Conservation (phyloP, 2,329 filamentous ascomycete genomes). For the Xylariaceae sp. region DNA sequence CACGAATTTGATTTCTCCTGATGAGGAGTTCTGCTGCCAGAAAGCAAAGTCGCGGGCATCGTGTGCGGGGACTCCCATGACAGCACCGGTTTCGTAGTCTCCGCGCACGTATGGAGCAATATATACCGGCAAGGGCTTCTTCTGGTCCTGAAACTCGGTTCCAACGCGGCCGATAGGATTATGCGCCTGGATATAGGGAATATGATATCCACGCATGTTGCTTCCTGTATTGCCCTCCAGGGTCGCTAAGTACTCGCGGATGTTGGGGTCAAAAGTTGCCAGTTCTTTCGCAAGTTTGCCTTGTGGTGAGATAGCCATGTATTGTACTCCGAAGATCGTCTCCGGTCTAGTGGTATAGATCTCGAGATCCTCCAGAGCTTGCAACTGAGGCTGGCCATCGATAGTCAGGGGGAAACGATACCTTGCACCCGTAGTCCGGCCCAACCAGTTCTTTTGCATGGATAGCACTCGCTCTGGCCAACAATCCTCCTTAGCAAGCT, state of each 20-base stretch:
- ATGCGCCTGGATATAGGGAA: constrained; percentile 56
- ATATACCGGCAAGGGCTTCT: constrained; percentile 64
- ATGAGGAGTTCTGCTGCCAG: constrained; percentile 64
- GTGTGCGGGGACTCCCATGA: constrained; percentile 89
- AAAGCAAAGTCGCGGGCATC: constrained; percentile 74
- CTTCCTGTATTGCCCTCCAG: constrained; percentile 51
- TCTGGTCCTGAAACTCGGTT: constrained; percentile 44
- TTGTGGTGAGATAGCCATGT: constrained; percentile 68
- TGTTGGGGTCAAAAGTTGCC: constrained; percentile 53
- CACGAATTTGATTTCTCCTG: constrained; percentile 58
- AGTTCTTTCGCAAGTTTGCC: constrained; percentile 63
- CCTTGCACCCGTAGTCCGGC: constrained; percentile 67
- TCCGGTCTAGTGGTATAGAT: constrained; percentile 83
- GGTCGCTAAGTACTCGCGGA: constrained; percentile 64
- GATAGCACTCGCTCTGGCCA: constrained; percentile 81
- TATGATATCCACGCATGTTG: constrained; percentile 61
- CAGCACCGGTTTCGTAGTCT: constrained; percentile 79
- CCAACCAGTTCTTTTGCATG: constrained; percentile 87
- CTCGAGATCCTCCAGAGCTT: constrained; percentile 43
- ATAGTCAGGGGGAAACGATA: constrained; percentile 61
- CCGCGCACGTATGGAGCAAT: constrained; percentile 80
- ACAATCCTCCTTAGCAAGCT: constrained; percentile 54
- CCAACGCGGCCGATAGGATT: constrained; percentile 60
- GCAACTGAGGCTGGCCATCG: constrained; percentile 17
- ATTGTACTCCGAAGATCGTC: constrained; percentile 83